Evolutionary conservation across 2,329 filamentous ascomycete species (phyloP).

Genomic region (Fusarium succisae): DNA sequence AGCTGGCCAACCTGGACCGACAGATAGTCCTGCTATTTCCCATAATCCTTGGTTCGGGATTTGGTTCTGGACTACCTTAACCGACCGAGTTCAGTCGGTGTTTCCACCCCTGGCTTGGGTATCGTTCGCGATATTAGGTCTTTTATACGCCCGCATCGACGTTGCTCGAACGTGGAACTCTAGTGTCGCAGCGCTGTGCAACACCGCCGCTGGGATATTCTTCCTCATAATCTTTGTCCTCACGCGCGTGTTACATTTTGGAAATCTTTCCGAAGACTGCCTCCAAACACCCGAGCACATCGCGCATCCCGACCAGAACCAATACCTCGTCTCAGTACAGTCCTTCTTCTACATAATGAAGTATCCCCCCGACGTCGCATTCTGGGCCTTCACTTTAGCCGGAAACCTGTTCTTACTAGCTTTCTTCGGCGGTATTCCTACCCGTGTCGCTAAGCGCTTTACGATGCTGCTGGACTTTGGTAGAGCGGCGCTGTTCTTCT

Average conservation of each 20-base stretch:
- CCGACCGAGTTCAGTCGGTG: constrained; percentile 47
- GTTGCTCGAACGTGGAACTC: constrained; percentile 46
- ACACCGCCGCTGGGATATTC: constrained; percentile 40
- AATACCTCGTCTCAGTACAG: constrained; percentile 51
- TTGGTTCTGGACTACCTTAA: constrained; percentile 53
- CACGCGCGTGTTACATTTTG: constrained; percentile 53
- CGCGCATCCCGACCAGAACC: constrained; percentile 46
- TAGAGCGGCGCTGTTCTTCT: constrained; percentile 59
- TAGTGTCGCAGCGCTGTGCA: constrained; percentile 40
- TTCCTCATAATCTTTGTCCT: constrained; percentile 53
- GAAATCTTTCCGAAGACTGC: constrained; percentile 56
- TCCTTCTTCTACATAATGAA: constrained; percentile 60
- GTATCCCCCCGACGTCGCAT: constrained; percentile 58
- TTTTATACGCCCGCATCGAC: constrained; percentile 55
- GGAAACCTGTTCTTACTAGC: constrained; percentile 53
- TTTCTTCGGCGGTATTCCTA: constrained; percentile 48
- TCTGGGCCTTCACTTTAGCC: constrained; percentile 53
- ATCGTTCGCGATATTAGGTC: constrained; percentile 56
- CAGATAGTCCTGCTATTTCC: constrained; percentile 19
- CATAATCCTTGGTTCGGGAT: constrained; percentile 45
- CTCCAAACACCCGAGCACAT: constrained; percentile 52
- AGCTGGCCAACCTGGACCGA: not conserved
- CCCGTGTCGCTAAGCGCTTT: constrained; percentile 42
- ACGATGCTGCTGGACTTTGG: constrained; percentile 54
- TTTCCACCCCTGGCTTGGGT: constrained; percentile 59